Base-by-base conservation (phyloP, 2,329 filamentous ascomycete genomes). In the Colletotrichum tamarilloi region DNA sequence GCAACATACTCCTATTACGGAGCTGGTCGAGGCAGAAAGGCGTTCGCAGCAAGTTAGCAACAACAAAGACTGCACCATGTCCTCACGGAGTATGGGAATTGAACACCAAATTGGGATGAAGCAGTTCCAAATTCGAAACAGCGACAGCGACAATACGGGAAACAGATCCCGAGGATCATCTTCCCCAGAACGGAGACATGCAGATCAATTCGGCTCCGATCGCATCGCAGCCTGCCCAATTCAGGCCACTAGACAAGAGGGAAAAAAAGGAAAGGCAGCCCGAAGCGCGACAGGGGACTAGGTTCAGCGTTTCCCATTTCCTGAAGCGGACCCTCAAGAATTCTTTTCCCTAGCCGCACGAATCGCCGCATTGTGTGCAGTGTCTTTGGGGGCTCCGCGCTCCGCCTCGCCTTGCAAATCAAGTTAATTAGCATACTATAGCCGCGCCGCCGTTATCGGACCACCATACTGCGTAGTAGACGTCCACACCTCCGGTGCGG, bases 361-460 rank as follows among this genome's bases (percentile, higher is more conserved):
- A 49, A 49, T 49, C 42, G 42, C 42, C 42, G 42, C 42, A 49
- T 4, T 35, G 32, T 35, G 32, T 35, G 7, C 19, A 19, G 8
- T 9, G 8, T 9, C 3, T n/a, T 49, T 49, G 42, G 19, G 42
- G 42, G 42, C 19, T 49, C 42, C 42, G 42, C 42, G 42, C 42
- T n/a, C 42, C 42, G 38, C 16, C 16, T 12, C 8, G 42, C 42
- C 42, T 11, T 49, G 42, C 16, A 49, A 49, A 49, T 19, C 38
- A 42, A 49, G 7, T n/a, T 49, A 19, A 11, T 4, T 8, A 5
- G 19, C 19, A 11, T 6, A 11, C 19, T 8, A 22, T 49, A 16
- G 28, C 56, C n/a, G 49, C 62, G 49, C 28, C 28, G 62, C 62
- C 62, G 62, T 38, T 64, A 64, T 64, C 62, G 62, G 62, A 64